Percentiles rank a stretch among this genome's conserved stretches.
Evolutionary conservation across 495 filamentous ascomycete species (phyloP).

Genomic region (Glonium stellatum): DNA sequence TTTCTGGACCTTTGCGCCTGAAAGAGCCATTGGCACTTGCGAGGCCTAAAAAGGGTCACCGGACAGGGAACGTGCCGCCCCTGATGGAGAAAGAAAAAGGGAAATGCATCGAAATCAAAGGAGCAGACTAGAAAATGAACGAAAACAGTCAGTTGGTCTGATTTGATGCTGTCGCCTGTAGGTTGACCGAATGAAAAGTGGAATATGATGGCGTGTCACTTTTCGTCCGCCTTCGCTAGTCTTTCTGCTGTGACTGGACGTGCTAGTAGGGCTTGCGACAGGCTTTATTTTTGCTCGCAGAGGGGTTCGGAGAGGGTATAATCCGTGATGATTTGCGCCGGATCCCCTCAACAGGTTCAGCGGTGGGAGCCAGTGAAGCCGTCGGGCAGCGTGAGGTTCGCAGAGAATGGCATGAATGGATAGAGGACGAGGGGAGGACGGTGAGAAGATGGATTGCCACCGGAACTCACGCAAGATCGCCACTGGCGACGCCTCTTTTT

Average conservation of each 20-base stretch:
- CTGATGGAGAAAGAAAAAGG: neutral
- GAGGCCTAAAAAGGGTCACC: neutral
- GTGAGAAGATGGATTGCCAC: neutral
- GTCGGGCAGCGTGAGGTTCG: no score
- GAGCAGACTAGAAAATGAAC: neutral
- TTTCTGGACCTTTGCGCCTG: neutral
- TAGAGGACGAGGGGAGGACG: no score
- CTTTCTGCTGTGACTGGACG: neutral
- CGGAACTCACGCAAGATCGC: constrained; percentile 2
- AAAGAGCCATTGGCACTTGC: neutral
- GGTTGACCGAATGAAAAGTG: neutral
- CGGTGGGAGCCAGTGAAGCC: neutral
- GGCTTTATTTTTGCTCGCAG: neutral
- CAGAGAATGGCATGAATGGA: no score
- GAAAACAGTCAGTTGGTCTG: neutral
- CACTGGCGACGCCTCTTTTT: neutral
- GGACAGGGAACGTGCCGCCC: neutral
- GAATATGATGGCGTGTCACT: neutral
- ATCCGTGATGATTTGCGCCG: neutral
- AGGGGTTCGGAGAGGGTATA: neutral
- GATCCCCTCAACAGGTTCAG: neutral
- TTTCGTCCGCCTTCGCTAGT: neutral
- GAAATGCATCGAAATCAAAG: neutral
- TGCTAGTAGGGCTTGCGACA: neutral
- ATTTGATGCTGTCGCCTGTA: neutral